A percentile compares a stretch with the other conserved stretches of the same genome.
Conservation (phyloP, 768 basidiomycete species). For the Leucogyrophana mollusca region DNA sequence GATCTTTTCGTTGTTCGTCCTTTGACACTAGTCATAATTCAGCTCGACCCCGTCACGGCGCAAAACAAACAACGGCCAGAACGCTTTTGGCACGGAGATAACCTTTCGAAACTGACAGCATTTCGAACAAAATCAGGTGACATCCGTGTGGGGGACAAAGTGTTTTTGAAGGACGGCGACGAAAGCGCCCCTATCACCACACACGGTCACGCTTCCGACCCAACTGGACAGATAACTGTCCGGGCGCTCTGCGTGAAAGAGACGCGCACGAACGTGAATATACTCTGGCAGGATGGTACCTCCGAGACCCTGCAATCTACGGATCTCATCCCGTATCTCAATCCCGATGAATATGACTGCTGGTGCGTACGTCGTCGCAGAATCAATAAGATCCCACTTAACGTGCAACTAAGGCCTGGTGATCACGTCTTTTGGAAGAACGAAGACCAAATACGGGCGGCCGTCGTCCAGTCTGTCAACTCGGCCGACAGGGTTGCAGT, state of each 20-base stretch:
- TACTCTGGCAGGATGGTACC: constrained; percentile 89
- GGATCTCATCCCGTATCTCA: constrained; percentile 76
- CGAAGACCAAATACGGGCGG: constrained; percentile 64
- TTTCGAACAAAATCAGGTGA: constrained; percentile 63
- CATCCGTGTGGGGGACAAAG: constrained; percentile 73
- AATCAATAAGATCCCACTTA: constrained; percentile 8
- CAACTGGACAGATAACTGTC: constrained; percentile 47
- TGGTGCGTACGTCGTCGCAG: constrained; percentile 49
- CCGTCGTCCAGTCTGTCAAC: constrained; percentile 78
- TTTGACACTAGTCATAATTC: neutral
- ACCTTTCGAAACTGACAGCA: constrained; percentile 62
- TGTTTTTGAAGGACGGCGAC: constrained; percentile 51
- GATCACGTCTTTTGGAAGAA: constrained; percentile 85
- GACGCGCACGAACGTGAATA: constrained; percentile 63
- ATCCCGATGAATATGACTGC: constrained; percentile 90
- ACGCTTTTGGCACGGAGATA: constrained; percentile 70
- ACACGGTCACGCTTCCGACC: constrained; percentile 55
- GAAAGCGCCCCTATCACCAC: constrained; percentile 49
- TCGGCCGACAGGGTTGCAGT: constrained; percentile 68
- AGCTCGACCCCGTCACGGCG: constrained; percentile 65
- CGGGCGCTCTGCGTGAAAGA: constrained; percentile 64
- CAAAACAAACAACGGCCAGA: constrained; percentile 62
- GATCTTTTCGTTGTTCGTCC: constrained; percentile 3
- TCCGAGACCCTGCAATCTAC: constrained; percentile 59
- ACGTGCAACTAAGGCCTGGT: constrained; percentile 65